A percentile compares a stretch with the other conserved stretches of the same genome.
These are phyloP conservation scores for Bonia amplexicaulis DNA, from an alignment of 176 grass and related monocot species.

Conservation along the genomic window DNA sequence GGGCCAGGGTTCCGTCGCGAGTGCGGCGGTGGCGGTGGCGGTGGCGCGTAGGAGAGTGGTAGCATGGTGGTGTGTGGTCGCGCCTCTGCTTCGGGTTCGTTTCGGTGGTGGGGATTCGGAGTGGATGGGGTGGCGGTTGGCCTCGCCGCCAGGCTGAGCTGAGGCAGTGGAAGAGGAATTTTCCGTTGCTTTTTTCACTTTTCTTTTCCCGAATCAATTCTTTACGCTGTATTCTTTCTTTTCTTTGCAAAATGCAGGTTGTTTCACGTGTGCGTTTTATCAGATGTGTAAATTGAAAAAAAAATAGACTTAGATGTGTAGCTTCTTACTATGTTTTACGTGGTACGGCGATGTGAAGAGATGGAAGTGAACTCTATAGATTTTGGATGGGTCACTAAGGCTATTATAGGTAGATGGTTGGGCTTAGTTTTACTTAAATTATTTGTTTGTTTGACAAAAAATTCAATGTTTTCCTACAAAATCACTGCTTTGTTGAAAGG, in stretches of 20 bases:
- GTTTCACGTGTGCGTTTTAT: neutral
- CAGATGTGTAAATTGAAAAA: neutral
- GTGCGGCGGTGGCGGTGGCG: conserved; percentile 9
- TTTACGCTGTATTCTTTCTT: conserved; percentile 5
- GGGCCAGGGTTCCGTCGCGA: neutral
- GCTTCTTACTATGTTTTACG: neutral
- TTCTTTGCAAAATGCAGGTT: neutral
- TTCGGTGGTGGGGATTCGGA: conserved; percentile 2
- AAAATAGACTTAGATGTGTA: neutral
- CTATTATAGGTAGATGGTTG: too few species aligned
- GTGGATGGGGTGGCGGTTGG: neutral
- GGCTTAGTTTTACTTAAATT: too few species aligned
- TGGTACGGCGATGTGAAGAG: too few species aligned
- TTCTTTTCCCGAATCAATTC: neutral
- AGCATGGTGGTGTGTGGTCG: conserved; percentile 9
- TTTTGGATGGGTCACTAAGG: too few species aligned
- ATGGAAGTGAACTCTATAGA: too few species aligned
- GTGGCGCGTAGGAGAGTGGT: conserved; percentile 24
- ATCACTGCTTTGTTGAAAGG: too few species aligned
- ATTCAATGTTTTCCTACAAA: too few species aligned
- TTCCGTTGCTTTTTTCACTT: neutral
- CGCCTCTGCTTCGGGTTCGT: neutral
- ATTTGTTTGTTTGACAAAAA: too few species aligned
- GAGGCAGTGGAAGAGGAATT: conserved; percentile 24
- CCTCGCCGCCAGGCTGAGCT: neutral